A percentile compares a stretch with the other conserved stretches of the same genome.
Conservation (phyloP, 495 filamentous ascomycete genomes). For the Geoglossum glabrum region DNA sequence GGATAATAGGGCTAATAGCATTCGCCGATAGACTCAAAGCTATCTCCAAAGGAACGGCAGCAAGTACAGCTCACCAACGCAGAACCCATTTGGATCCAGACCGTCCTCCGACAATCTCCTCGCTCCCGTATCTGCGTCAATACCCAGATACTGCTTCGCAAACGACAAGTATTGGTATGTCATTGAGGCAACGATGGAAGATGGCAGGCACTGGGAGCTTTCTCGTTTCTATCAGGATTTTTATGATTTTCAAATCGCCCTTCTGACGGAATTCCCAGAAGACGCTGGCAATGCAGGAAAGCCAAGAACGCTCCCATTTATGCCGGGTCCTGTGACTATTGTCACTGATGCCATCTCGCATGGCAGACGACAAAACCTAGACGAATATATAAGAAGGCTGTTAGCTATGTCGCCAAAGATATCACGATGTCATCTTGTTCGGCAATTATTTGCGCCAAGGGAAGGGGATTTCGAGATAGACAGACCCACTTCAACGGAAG, state of each 20-base stretch:
- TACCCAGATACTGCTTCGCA: constrained; percentile 87
- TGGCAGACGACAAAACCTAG: constrained; percentile 72
- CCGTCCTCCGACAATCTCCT: constrained; percentile 24
- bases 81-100: neutral
- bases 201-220: constrained; percentile 80
- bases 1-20: neutral
- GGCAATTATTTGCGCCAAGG: constrained; percentile 73
- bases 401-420: constrained; percentile 70
- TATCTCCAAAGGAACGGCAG: constrained; percentile 30
- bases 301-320: constrained; percentile 77
- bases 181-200: constrained; percentile 78
- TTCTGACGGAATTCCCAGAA: constrained; percentile 80
- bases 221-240: constrained; percentile 94
- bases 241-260: constrained; percentile 93
- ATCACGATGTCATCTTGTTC: constrained; percentile 58
- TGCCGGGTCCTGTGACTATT: constrained; percentile 94
- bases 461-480: constrained; percentile 88
- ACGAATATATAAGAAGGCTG: constrained; percentile 86
- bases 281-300: constrained; percentile 71
- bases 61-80: constrained; percentile 16
- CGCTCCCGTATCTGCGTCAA: constrained; percentile 55
- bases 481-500: constrained; percentile 6
- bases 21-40: constrained; percentile 11
- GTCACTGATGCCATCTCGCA: constrained; percentile 95
- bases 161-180: constrained; percentile 99